phyloP scores from a whole-genome alignment of 2,329 filamentous ascomycete genomes.

The Epichloe hybrida region DNA sequence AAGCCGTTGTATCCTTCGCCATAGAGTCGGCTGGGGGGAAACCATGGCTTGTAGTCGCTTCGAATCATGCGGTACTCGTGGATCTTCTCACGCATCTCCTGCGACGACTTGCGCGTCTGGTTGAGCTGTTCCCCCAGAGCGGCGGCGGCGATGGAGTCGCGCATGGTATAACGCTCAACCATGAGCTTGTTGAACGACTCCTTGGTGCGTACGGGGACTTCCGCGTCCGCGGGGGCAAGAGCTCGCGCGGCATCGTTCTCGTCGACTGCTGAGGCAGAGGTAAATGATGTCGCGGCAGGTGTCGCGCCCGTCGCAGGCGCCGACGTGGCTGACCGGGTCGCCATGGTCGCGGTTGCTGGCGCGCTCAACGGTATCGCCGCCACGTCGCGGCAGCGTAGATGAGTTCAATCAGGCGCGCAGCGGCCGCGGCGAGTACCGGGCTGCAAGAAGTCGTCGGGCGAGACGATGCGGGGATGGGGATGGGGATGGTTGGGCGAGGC shows the following conservation, averaged over 20 bases:
- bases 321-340: constrained; percentile 27
- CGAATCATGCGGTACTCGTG: constrained; percentile 55
- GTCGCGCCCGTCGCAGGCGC: constrained; percentile 19
- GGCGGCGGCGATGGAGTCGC: constrained; percentile 40
- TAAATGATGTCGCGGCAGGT: constrained; percentile 16
- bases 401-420: constrained; percentile 4
- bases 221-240: constrained; percentile 7
- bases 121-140: constrained; percentile 37
- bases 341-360: constrained; percentile 25
- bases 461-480: constrained; percentile 5
- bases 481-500: constrained; percentile 1
- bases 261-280: constrained; percentile 15
- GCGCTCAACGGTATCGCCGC: constrained; percentile 24
- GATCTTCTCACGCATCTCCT: constrained; percentile 51
- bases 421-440: constrained; percentile 5
- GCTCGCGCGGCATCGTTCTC: constrained; percentile 14
- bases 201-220: constrained; percentile 37
- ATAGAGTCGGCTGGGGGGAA: constrained; percentile 44
- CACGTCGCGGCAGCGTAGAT: constrained; percentile 17
- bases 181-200: constrained; percentile 40
- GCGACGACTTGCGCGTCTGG: constrained; percentile 42
- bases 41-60: constrained; percentile 39
- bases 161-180: constrained; percentile 39
- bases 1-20: constrained; percentile 75
- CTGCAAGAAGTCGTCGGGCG: constrained; percentile 7